Evolutionary conservation across 257 asterid genomes (phyloP).

Genomic region (Ajuga chamaepitys): DNA sequence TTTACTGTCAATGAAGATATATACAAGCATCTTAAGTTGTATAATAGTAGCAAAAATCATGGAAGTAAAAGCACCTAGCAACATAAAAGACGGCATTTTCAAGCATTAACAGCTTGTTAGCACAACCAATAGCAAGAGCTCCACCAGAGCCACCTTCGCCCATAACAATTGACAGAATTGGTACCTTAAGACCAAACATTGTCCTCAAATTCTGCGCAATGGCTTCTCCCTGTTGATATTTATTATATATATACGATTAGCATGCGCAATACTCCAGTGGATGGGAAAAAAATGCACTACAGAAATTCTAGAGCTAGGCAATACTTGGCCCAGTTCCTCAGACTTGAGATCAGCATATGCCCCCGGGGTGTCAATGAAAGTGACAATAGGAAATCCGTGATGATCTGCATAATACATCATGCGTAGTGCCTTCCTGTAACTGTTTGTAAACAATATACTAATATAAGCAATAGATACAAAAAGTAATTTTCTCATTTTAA

Average conservation of each 20-base stretch:
- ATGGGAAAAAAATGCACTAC: conserved; percentile 1
- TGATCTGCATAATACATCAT: conserved; percentile 96
- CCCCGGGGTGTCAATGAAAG: conserved; percentile 94
- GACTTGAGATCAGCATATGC: conserved; percentile 93
- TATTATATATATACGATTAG: neutral
- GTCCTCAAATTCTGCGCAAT: conserved; percentile 90
- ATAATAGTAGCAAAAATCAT: neutral
- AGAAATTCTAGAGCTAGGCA: conserved; percentile 13
- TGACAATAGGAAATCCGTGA: conserved; percentile 79
- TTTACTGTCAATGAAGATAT: neutral
- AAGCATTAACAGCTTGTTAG: conserved; percentile 89
- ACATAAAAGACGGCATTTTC: conserved; percentile 97
- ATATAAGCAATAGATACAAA: conserved; percentile 6
- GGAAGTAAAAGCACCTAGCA: conserved; percentile 64
- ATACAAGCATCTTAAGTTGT: neutral
- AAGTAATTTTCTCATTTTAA: neutral
- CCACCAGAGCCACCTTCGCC: conserved; percentile 99
- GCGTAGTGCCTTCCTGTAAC: conserved; percentile 89
- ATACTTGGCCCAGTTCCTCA: conserved; percentile 84
- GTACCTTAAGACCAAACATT: conserved; percentile 98
- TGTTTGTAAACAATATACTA: conserved; percentile 26
- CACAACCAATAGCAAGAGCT: conserved; percentile 98
- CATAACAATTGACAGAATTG: conserved; percentile 75
- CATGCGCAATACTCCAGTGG: neutral
- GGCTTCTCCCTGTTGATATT: conserved; percentile 75